phyloP scores from a whole-genome alignment of 108 stramenopile genomes.

The Poteriospumella lacustris region DNA sequence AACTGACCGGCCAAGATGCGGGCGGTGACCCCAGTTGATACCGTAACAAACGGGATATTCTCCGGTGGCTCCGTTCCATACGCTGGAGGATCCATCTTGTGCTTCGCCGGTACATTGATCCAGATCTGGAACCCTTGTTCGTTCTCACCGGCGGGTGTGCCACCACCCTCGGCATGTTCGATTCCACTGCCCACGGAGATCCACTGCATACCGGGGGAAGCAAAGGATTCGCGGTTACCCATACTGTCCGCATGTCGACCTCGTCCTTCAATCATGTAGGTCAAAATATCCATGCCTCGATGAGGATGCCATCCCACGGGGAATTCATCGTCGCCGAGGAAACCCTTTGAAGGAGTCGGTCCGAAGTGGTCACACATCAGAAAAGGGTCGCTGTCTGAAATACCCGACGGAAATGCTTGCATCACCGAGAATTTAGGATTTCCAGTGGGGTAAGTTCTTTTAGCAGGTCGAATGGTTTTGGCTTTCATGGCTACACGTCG shows the following conservation, averaged over 20 bases:
- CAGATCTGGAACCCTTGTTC: conserved; percentile 4
- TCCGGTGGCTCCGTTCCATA: conserved; percentile 20
- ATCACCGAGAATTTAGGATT: conserved; percentile 40
- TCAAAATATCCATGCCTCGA: conserved; percentile 55
- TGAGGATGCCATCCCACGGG: conserved; percentile 62
- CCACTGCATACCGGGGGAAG: conserved; percentile 62
- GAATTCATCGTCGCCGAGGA: conserved; percentile 42
- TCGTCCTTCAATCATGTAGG: conserved; percentile 44
- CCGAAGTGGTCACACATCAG: conserved; percentile 64
- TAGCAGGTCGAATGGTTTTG: too few species aligned
- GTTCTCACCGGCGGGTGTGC: conserved; percentile 22
- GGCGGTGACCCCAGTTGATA: not conserved
- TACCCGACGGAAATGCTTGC: conserved; percentile 55
- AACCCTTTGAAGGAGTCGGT: conserved; percentile 30
- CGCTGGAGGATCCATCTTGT: not conserved
- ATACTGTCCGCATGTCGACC: conserved; percentile 57
- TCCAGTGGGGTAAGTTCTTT: conserved; percentile 4
- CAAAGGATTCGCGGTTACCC: conserved; percentile 57
- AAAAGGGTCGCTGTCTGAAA: conserved; percentile 55
- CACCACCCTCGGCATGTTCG: conserved; percentile 59
- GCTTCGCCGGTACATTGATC: conserved; percentile 9
- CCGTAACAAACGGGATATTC: not conserved
- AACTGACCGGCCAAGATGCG: not conserved
- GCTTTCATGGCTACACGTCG: too few species aligned
- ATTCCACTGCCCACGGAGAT: conserved; percentile 56